Evolutionary conservation across 345 rosid species (phyloP), one percentile per base, ranked within the genome.

Genomic region (Heritiera littoralis): DNA sequence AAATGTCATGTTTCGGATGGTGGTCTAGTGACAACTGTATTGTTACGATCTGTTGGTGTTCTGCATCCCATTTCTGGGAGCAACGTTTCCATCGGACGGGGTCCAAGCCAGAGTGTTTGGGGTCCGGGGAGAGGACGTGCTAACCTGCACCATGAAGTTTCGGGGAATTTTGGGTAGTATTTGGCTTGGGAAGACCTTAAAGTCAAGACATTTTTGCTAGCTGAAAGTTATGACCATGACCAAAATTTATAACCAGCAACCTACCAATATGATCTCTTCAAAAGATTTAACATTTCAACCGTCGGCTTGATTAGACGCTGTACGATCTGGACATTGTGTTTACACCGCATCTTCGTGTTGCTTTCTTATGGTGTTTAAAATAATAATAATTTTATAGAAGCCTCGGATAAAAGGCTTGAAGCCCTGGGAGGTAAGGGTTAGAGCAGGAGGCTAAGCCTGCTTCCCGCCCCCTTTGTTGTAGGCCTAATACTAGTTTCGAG

Each of bases 91-190:
- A 15, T 71, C 9, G 30, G 63, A 72, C 52, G 65, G 45, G 63
- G 76, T 58, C 43, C 76, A n/a, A 52, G 63, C 76, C 76, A 72
- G 76, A 61, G 20, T 51, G 15, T 72, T 52, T 51, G 59, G 75
- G 64, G 20, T 13, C 74, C 49, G 41, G 43, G 23, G 63, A 23
- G 28, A 20, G 64, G 61, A 72, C 63, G 76, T 54, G 12, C 76
- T 72, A 72, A 72, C 76, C 76, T 54, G 28, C 45, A 45, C 49
- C 17, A 5, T n/a, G 65, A 73, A 73, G 77, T 55, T 73, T 73
- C 65, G 11, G 55, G 35, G 65, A 73, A 54, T 32, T 32, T 32
- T 15, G 43, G 3, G 32, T 20, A 4, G 15, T 2, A 9, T 15
- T 72, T 32, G 60, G 3, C 59, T 43, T 72, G 9, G 76, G 45